Conservation (phyloP, 345 rosid species). For the Hypericum androsaemum region DNA sequence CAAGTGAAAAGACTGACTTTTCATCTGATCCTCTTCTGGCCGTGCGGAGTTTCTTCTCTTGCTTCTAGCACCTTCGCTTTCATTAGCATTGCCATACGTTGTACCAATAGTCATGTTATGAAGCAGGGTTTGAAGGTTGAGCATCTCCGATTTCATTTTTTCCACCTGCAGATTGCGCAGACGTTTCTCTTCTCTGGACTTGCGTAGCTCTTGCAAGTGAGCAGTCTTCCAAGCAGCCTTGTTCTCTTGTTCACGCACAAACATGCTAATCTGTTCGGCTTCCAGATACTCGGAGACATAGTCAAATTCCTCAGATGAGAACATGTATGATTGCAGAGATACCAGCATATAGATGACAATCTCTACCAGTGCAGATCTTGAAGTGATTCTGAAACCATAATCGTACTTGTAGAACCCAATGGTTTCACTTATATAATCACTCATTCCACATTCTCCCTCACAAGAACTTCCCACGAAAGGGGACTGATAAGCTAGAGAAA, state of each 20-base stretch:
- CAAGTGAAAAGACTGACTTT: slow-evolving; percentile 8
- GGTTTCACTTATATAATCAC: slow-evolving; percentile 23
- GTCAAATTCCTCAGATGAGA: slow-evolving; percentile 31
- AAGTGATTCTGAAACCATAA: slow-evolving; percentile 38
- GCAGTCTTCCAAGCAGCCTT: slow-evolving; percentile 37
- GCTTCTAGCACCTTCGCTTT: slow-evolving; percentile 9
- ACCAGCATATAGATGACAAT: slow-evolving; percentile 39
- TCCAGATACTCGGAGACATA: slow-evolving; percentile 33
- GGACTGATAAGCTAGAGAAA: slow-evolving; percentile 41
- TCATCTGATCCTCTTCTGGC: slow-evolving; percentile 2
- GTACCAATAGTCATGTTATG: slow-evolving; percentile 15
- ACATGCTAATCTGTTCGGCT: slow-evolving; percentile 32
- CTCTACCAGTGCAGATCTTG: slow-evolving; percentile 43
- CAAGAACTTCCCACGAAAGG: slow-evolving; percentile 28
- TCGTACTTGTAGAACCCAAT: slow-evolving; percentile 39
- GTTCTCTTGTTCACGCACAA: slow-evolving; percentile 34
- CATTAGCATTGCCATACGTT: slow-evolving; percentile 10
- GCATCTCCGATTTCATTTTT: slow-evolving; percentile 44
- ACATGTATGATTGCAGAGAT: slow-evolving; percentile 35
- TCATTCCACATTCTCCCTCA: slow-evolving; percentile 20
- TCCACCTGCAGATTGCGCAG: slow-evolving; percentile 38
- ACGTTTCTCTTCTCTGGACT: slow-evolving; percentile 33
- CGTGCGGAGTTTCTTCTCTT: slow-evolving; percentile 16
- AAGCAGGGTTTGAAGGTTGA: slow-evolving; percentile 32
- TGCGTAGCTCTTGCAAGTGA: slow-evolving; percentile 31